Conservation (phyloP, 1,284 basidiomycete species). For the Pterulicium gracile region DNA sequence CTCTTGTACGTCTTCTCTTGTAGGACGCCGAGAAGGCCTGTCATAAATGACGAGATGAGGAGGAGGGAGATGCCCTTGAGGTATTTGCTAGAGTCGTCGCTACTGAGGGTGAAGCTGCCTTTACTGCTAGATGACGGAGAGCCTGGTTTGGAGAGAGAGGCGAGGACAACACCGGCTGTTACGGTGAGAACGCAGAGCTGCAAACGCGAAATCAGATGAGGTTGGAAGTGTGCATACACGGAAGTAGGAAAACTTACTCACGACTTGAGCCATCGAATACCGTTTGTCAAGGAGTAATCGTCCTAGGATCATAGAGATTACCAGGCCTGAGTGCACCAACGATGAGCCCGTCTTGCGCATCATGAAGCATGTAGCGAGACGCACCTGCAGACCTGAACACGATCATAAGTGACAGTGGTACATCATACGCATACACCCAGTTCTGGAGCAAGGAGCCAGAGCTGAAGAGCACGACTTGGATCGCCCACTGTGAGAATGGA, state of each 20-base stretch:
- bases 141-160: slow-evolving; percentile 59
- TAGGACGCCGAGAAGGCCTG: slow-evolving; percentile 65
- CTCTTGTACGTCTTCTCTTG: slow-evolving; percentile 74
- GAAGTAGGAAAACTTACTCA: slow-evolving; percentile 20
- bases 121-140: slow-evolving; percentile 19
- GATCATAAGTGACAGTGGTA: slow-evolving; percentile 78
- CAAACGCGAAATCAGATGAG: slow-evolving; percentile 1
- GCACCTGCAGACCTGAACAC: slow-evolving; percentile 81
- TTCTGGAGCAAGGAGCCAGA: slow-evolving; percentile 74
- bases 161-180: slow-evolving; percentile 64
- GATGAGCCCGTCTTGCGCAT: background rate
- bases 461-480: slow-evolving; percentile 69
- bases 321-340: slow-evolving; percentile 36
- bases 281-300: slow-evolving; percentile 42
- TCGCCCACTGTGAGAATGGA: slow-evolving; percentile 61
- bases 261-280: slow-evolving; percentile 57
- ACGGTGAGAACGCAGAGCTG: slow-evolving; percentile 65
- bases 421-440: slow-evolving; percentile 71
- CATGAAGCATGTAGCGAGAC: slow-evolving; percentile 14
- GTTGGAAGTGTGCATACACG: too few relatives aligned
- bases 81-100: slow-evolving; percentile 40
- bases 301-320: slow-evolving; percentile 61
- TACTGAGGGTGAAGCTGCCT: slow-evolving; percentile 10
- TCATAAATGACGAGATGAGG: slow-evolving; percentile 58
- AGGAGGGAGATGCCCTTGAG: slow-evolving; percentile 65